phyloP scores from a whole-genome alignment of 345 rosid species.

The Citrus medica region DNA sequence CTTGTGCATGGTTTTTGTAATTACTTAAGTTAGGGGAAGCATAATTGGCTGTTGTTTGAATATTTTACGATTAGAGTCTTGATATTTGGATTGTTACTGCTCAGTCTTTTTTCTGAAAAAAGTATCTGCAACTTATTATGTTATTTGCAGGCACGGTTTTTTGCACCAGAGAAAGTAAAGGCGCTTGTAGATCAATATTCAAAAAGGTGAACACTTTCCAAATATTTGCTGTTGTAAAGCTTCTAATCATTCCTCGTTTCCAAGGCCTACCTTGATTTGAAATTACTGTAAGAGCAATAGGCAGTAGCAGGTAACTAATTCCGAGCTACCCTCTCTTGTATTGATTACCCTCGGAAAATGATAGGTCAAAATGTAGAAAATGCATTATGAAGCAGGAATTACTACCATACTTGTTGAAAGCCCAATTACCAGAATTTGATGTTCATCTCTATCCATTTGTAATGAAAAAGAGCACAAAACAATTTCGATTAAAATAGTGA shows the following conservation, averaged over 20 bases:
- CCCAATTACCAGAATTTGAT: too few relatives aligned
- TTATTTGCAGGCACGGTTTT: constrained; percentile 75
- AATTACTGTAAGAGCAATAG: neutral
- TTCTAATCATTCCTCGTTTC: neutral
- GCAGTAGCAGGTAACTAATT: neutral
- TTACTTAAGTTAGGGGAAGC: neutral
- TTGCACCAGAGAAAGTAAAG: constrained; percentile 88
- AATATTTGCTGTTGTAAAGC: neutral
- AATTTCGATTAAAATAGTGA: too few relatives aligned
- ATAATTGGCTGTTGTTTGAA: neutral
- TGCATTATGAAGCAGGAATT: neutral
- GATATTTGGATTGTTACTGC: neutral
- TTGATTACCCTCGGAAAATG: neutral
- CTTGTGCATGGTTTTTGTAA: neutral
- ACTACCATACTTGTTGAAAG: too few relatives aligned
- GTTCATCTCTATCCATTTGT: too few relatives aligned
- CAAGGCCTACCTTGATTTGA: neutral
- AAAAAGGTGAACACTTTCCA: constrained; percentile 34
- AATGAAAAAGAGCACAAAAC: too few relatives aligned
- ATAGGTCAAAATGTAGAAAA: neutral
- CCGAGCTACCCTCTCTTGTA: neutral
- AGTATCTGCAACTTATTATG: neutral
- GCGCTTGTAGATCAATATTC: constrained; percentile 82
- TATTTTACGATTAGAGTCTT: neutral
- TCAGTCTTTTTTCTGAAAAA: too few relatives aligned